Evolutionary conservation across 305 asterid species (phyloP).

Genomic region (Fraxinus sp.): DNA sequence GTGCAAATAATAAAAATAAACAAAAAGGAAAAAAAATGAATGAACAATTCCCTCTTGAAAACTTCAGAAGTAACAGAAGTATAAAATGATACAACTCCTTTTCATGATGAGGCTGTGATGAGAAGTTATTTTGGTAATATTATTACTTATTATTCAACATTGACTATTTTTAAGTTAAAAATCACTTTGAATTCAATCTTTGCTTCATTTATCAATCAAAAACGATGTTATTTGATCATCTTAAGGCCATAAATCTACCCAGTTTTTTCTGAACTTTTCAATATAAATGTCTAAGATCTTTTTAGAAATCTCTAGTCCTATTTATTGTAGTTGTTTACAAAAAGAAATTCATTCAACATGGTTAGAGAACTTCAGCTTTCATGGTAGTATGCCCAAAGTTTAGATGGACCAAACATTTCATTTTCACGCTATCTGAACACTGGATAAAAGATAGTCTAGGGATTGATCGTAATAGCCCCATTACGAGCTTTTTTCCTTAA

Average conservation of each 20-base stretch:
- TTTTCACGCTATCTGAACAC: neutral
- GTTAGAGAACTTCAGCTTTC: neutral
- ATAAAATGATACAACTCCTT: neutral
- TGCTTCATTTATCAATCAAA: neutral
- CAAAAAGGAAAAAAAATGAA: neutral
- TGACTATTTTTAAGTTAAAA: neutral
- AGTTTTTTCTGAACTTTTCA: neutral
- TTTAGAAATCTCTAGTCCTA: neutral
- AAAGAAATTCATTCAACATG: neutral
- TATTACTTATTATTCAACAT: neutral
- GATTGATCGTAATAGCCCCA: neutral
- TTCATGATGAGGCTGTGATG: neutral
- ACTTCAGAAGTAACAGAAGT: neutral
- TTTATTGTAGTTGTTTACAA: neutral
- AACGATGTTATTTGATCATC: neutral
- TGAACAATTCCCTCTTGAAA: neutral
- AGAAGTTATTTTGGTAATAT: neutral
- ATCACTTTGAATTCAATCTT: neutral
- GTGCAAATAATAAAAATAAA: neutral
- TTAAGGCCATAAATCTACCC: neutral
- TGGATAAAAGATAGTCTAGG: neutral
- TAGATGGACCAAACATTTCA: neutral
- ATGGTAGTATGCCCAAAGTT: neutral
- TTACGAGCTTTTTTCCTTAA: neutral
- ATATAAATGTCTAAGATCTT: neutral